These are phyloP conservation scores for Pythium chondricola DNA, from an alignment of 352 stramenopile species.

Conservation along the genomic window DNA sequence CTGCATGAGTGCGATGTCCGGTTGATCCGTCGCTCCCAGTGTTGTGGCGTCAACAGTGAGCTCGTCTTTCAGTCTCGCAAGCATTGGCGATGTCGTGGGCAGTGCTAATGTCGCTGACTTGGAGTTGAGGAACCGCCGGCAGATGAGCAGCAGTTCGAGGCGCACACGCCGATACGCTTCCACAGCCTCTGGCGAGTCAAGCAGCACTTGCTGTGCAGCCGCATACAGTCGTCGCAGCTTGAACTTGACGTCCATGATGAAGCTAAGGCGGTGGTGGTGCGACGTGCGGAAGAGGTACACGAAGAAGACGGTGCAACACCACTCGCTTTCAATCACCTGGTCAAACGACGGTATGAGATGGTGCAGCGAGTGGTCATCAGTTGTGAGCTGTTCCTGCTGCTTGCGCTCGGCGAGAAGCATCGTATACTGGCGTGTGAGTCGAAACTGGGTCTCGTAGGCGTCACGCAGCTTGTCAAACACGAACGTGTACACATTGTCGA, in stretches of 20 bases:
- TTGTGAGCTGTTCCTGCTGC: slow-evolving; percentile 10
- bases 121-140: slow-evolving; percentile 19
- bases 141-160: slow-evolving; percentile 18
- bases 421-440: slow-evolving; percentile 25
- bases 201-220: background rate
- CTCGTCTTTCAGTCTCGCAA: slow-evolving; percentile 25
- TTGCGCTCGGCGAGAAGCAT: slow-evolving; percentile 14
- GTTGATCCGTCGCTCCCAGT: background rate
- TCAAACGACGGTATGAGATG: slow-evolving; percentile 36
- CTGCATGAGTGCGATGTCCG: slow-evolving; percentile 1
- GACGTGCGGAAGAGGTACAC: slow-evolving; percentile 49
- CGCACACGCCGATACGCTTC: slow-evolving; percentile 6
- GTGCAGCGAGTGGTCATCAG: slow-evolving; percentile 7
- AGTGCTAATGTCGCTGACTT: slow-evolving; percentile 17
- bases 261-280: slow-evolving; percentile 49
- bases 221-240: slow-evolving; percentile 35
- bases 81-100: slow-evolving; percentile 12
- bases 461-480: slow-evolving; percentile 21
- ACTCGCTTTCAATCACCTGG: slow-evolving; percentile 54
- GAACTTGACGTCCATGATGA: slow-evolving; percentile 51
- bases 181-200: slow-evolving; percentile 2
- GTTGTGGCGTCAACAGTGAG: slow-evolving; percentile 13
- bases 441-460: slow-evolving; percentile 27
- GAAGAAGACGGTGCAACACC: slow-evolving; percentile 70
- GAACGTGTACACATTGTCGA: slow-evolving; percentile 22